Conservation (phyloP, 768 basidiomycete species). For the Lyophyllum decastes region DNA sequence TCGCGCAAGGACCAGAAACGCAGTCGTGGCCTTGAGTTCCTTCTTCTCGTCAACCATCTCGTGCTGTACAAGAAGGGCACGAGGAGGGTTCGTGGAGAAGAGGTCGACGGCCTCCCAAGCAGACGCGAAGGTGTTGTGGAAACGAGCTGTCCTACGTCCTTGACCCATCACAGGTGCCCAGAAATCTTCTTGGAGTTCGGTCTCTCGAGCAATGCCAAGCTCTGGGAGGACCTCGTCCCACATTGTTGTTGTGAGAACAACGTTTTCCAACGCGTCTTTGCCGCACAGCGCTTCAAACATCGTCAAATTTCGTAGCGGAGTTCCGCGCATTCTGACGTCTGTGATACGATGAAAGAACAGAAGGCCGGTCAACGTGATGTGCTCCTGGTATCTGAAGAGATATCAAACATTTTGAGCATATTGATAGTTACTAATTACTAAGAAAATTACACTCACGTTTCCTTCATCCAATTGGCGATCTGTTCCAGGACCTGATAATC, state of each 20-base stretch:
- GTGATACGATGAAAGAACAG: constrained; percentile 48
- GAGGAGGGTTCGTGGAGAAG: constrained; percentile 19
- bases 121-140: constrained; percentile 32
- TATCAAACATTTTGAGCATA: not conserved
- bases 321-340: constrained; percentile 39
- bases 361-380: constrained; percentile 35
- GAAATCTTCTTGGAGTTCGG: constrained; percentile 38
- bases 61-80: constrained; percentile 21
- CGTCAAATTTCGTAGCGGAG: constrained; percentile 41
- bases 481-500: constrained; percentile 25
- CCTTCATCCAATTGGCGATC: constrained; percentile 26
- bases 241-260: constrained; percentile 51
- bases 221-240: constrained; percentile 40
- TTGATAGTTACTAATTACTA: too few species aligned
- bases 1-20: constrained; percentile 5
- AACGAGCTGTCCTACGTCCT: constrained; percentile 38
- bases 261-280: constrained; percentile 38
- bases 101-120: constrained; percentile 37
- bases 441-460: constrained; percentile 18
- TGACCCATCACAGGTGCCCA: constrained; percentile 46
- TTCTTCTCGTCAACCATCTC: constrained; percentile 26
- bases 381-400: constrained; percentile 20
- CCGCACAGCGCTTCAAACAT: constrained; percentile 54
- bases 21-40: constrained; percentile 13
- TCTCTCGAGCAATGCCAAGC: constrained; percentile 36